phyloP scores from a whole-genome alignment of 1,284 basidiomycete species.

The Moesziomyces antarcticus region DNA sequence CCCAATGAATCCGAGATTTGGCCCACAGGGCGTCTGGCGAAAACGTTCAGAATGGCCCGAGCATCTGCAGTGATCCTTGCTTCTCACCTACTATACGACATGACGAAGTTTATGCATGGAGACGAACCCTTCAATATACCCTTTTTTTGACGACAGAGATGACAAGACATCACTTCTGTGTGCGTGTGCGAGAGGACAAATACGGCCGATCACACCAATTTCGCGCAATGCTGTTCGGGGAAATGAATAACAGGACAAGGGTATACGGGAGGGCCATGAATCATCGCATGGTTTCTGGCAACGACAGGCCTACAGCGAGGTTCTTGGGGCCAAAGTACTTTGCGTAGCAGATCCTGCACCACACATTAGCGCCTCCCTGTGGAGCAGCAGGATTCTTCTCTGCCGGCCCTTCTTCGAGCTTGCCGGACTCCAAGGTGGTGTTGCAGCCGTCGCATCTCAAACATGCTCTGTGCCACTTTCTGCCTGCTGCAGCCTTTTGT shows the following conservation, averaged over 20 bases:
- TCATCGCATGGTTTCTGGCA: constrained; percentile 45
- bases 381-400: constrained; percentile 17
- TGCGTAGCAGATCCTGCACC: constrained; percentile 65
- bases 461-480: constrained; percentile 65
- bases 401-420: constrained; percentile 61
- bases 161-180: too few species aligned
- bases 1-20: constrained; percentile 45
- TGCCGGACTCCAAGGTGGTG: constrained; percentile 59
- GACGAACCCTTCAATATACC: constrained; percentile 12
- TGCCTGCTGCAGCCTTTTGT: constrained; percentile 59
- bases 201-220: too few species aligned
- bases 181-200: neutral
- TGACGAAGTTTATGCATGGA: neutral
- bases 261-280: neutral
- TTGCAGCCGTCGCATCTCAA: constrained; percentile 64
- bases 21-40: constrained; percentile 20
- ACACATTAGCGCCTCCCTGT: constrained; percentile 50
- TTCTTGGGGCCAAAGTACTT: constrained; percentile 56
- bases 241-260: neutral
- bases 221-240: neutral
- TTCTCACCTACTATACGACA: neutral
- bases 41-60: constrained; percentile 32
- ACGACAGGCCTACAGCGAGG: constrained; percentile 40
- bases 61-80: constrained; percentile 12
- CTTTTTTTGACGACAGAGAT: neutral